phyloP scores from a whole-genome alignment of 1,284 basidiomycete genomes.

The Apiotrichum gamsii region DNA sequence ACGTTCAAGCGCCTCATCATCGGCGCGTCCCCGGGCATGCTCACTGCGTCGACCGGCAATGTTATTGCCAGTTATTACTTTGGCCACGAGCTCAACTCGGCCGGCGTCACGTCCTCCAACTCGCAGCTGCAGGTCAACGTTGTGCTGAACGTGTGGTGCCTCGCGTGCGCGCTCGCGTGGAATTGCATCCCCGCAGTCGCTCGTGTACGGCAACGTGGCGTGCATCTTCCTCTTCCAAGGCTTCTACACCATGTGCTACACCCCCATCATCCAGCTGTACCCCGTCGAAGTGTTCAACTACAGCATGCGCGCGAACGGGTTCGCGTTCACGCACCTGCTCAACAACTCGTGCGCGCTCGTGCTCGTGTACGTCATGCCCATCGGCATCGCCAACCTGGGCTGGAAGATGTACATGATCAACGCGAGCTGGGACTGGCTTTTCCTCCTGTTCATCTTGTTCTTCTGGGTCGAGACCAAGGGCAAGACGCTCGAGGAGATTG shows the following conservation, averaged over 20 bases:
- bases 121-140: constrained; percentile 11
- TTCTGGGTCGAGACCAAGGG: constrained; percentile 44
- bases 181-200: background rate
- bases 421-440: constrained; percentile 18
- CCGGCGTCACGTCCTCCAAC: too few relatives aligned
- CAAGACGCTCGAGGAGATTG: constrained; percentile 53
- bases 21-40: background rate
- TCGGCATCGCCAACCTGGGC: constrained; percentile 42
- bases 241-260: constrained; percentile 3
- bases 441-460: constrained; percentile 57
- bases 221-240: constrained; percentile 21
- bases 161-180: constrained; percentile 7
- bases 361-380: constrained; percentile 30
- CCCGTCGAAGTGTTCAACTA: constrained; percentile 53
- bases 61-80: constrained; percentile 3
- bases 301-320: constrained; percentile 15
- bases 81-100: too few relatives aligned
- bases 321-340: background rate
- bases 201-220: constrained; percentile 18
- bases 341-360: constrained; percentile 10
- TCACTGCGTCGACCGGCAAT: background rate
- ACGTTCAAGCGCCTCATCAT: constrained; percentile 50
- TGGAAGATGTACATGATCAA: constrained; percentile 42
- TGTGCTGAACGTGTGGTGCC: constrained; percentile 17
- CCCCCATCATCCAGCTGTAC: background rate